Base-by-base conservation (phyloP, 352 stramenopile genomes). In the Phytophthora chlamydospora region DNA sequence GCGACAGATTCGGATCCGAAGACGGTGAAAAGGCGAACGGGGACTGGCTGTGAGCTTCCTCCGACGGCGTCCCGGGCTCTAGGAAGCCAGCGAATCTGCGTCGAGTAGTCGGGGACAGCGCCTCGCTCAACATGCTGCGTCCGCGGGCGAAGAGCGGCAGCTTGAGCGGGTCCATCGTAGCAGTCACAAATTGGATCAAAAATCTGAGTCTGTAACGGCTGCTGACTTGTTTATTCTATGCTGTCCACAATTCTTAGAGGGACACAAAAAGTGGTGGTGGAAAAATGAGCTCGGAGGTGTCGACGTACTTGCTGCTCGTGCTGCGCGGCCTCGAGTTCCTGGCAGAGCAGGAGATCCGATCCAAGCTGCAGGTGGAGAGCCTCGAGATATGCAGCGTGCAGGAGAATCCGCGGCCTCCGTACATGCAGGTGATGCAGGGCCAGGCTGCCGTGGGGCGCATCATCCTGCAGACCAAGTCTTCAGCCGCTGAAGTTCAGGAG, bases 321-420 rank as follows among this genome's bases (percentile, higher is more conserved):
- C 75, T 94, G 63, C 80, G 85, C 47, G 83, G 85, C 0, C 78
- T 94, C 21, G 85, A 94, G 71, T 78, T 78, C 40, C 62, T 94
- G 9, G 83, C 72, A 7, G 68, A 88, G 34, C 46, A 82, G 52
- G 85, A 94, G 59, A 91, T 94, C 58, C 79, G 73, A 34, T 61
- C 65, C 16, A 92, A 85, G 52, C 64, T 94, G 16, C 39, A 90
- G 69, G 79, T 94, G 27, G 76, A 85, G 33, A 71, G 68, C 40
- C 32, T 94, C 12, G 57, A 90, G 35, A 62, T 91, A 51, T 84
- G 81, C 58, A 94, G 83, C 47, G 68, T 90, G 9, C 66, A 89
- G 59, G 71, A 80, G 41, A 82, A 93, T 31, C 58, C 68, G 13
- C 60, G 63, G 40, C 68, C 71, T 3, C 78, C 71, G 33, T 75